Percentiles rank a stretch among this genome's conserved stretches.
phyloP scores from a whole-genome alignment of 768 basidiomycete species.

The Amanita phalloides region DNA sequence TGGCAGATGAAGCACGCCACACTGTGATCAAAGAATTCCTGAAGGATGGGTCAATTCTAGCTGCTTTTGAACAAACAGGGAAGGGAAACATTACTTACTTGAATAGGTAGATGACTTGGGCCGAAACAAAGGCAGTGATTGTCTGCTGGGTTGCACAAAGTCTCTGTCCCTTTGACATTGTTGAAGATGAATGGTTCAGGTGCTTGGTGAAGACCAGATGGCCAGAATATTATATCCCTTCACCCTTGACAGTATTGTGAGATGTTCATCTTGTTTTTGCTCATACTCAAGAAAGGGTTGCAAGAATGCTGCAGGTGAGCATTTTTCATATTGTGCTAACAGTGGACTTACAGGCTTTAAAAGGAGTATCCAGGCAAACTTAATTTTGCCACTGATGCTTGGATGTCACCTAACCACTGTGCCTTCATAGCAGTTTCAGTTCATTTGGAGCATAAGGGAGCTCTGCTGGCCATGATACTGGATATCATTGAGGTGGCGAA shows the following conservation, averaged over 20 bases:
- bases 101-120: conserved; percentile 2
- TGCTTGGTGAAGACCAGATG: conserved; percentile 22
- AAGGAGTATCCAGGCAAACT: conserved; percentile 21
- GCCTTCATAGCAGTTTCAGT: conserved; percentile 19
- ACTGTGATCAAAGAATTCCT: neutral
- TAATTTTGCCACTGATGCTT: conserved; percentile 22
- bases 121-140: conserved; percentile 21
- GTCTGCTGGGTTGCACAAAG: conserved; percentile 25
- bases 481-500: conserved; percentile 28
- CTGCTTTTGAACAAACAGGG: neutral
- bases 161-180: conserved; percentile 20
- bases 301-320: conserved; percentile 7
- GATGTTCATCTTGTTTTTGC: conserved; percentile 12
- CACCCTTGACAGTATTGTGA: conserved; percentile 17
- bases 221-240: conserved; percentile 24
- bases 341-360: too few species aligned
- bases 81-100: conserved; percentile 8
- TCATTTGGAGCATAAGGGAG: conserved; percentile 19
- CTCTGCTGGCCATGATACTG: conserved; percentile 15
- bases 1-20: neutral
- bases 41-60: conserved; percentile 1
- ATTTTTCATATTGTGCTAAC: neutral
- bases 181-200: conserved; percentile 19
- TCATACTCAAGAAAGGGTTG: conserved; percentile 1
- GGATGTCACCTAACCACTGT: conserved; percentile 18